Evolutionary conservation across 192 early-diverging fungal genomes (phyloP), one percentile per base, ranked within the genome.

Genomic region (Spinellus fusiger): DNA sequence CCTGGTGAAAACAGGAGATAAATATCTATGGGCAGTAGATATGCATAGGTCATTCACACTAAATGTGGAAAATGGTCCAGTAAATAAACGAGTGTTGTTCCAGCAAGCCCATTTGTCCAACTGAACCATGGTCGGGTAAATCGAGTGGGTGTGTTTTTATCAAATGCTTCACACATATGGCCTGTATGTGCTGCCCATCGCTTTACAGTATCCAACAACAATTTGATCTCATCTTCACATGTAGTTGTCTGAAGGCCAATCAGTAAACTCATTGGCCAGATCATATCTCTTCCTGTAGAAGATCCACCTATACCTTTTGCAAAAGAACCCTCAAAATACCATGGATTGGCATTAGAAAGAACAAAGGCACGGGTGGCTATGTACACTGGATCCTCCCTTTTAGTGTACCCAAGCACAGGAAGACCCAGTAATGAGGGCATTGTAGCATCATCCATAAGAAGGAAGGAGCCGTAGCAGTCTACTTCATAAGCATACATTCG

Each of bases 401-500:
- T 37, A 18, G 84, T 59, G 59, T 86, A 89, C 0, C 81, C 87
- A 9, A 86, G 57, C 22, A 83, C 73, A 0, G 86, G 86, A 34
- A 89, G 56, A 9, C 78, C 78, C 6, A 89, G 56, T 5, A 89
- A 75, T 5, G 80, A 76, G 1, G 87, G 87, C 9, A 81, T 76
- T 44, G 86, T 88, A 5, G 87, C 87, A 49, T 89, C 87, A 59
- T 89, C 87, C 81, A 86, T 86, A 10, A 89, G 56, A 10, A 85
- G 60, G 0, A 64, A 33, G 1, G 79, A 83, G 13, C 87, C 86
- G 49, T 78, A 88, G 23, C 87, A 86, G 52, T 89, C 87, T n/a
- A 84, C 75, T 65, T 89, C 87, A 54, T 81, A 89, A 0, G 77
- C 86, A 73, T 84, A 85, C 12, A 89, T 66, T 27, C 68, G 48